Base-by-base conservation (phyloP, 148 eudicot genomes). In the Tetragonia tetragonoides region DNA sequence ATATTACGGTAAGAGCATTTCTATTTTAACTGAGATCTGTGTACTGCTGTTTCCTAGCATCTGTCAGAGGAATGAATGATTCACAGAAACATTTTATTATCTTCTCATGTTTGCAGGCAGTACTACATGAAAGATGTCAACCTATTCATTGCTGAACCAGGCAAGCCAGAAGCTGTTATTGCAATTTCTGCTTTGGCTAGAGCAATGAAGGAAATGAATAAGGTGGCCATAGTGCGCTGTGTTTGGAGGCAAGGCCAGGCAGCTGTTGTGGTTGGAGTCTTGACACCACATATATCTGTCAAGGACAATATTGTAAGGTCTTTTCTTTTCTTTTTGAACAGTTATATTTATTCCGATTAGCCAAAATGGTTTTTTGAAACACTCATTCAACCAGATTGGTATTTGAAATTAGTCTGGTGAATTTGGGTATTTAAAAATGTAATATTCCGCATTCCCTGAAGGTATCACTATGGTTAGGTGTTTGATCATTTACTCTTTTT, bases 161-260 rank as follows among this genome's bases (percentile, higher is more conserved):
- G 95, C 86, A 95, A 91, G 76, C 73, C 41, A 83, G 91, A 87
- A 83, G 93, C 94, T 64, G 85, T 81, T 69, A 62, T 84, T 69
- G 93, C 99, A 61, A 82, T 91, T 80, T 95, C 99, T 81, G 92
- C 99, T 77, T 83, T 95, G 71, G 97, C 97, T 75, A 93, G 93
- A 75, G 98, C 97, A 44, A 87, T 95, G 97, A 95, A 91, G 88
- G 99, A 95, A 84, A 82, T 82, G 87, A 84, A 93, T 59, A 95
- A 91, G 86, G 93, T 93, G 56, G 99, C 98, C 63, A 95, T 95
- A 80, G 69, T 95, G 73, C 93, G 98, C 37, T 95, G 99, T 82
- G 97, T 93, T 60, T 95, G 93, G 89, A 93, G 98, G 87, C 97
- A 95, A 84, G 95, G 99, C 56, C 99, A 95, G 85, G 78, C 83